A percentile compares a stretch with the other conserved stretches of the same genome.
Conservation (phyloP, 2,329 filamentous ascomycete species). For the Mycosphaerelloides madeirae region DNA sequence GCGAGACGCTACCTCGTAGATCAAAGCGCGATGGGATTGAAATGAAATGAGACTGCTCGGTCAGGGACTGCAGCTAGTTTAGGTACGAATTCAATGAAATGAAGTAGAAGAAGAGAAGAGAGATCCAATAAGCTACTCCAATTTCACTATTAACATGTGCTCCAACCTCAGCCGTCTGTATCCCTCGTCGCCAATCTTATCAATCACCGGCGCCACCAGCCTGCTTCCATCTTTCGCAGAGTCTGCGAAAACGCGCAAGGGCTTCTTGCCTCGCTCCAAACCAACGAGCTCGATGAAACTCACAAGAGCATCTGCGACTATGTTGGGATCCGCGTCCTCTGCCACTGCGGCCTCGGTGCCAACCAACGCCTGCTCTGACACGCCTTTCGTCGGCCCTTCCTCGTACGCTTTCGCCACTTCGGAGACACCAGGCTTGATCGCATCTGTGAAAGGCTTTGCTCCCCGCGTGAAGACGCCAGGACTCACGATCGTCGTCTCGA, state of each 20-base stretch:
- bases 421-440: conserved; percentile 2
- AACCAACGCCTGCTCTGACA: conserved; percentile 7
- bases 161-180: conserved; percentile 8
- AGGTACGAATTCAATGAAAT: conserved; percentile 4
- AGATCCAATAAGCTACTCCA: neutral
- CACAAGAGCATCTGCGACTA: conserved; percentile 11
- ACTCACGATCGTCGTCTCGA: conserved; percentile 10
- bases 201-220: conserved; percentile 3
- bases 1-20: conserved; percentile 22
- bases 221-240: conserved; percentile 6
- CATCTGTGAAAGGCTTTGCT: conserved; percentile 6
- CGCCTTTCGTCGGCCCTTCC: conserved; percentile 5
- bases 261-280: conserved; percentile 10
- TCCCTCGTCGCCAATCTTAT: conserved; percentile 7
- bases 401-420: conserved; percentile 8
- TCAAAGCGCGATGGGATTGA: conserved; percentile 14
- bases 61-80: neutral
- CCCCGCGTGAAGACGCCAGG: conserved; percentile 12
- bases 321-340: conserved; percentile 7
- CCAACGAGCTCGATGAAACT: neutral
- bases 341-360: conserved; percentile 8
- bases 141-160: conserved; percentile 4
- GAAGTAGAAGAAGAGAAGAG: neutral
- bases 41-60: neutral
- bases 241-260: conserved; percentile 7